These are phyloP conservation scores for Anastatica hierochuntica DNA, from an alignment of 345 rosid species.

Conservation along the genomic window DNA sequence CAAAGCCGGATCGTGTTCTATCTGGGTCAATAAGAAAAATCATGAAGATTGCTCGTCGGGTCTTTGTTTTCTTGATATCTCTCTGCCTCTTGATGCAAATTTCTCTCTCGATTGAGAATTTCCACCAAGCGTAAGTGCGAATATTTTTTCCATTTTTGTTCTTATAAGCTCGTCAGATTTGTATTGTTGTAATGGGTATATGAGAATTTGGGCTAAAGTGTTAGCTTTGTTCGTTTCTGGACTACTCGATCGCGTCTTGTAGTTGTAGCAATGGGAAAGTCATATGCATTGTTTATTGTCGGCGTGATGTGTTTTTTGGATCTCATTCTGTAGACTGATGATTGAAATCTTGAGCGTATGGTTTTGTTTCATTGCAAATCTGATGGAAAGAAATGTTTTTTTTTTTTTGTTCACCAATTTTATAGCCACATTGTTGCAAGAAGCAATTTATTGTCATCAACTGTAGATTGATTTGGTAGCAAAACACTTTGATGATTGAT, in stretches of 20 bases:
- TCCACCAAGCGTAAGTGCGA: constrained; percentile 75
- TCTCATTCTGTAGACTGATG: constrained; percentile 4
- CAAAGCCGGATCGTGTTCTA: constrained; percentile 24
- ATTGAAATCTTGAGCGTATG: background rate
- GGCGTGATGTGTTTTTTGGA: background rate
- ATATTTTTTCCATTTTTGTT: background rate
- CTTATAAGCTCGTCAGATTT: constrained; percentile 8
- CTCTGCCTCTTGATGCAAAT: constrained; percentile 40
- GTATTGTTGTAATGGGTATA: background rate
- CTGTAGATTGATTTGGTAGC: too few species aligned
- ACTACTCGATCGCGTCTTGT: background rate
- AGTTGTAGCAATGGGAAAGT: too few species aligned
- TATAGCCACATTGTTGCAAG: background rate
- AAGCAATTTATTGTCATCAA: too few species aligned
- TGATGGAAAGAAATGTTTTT: background rate
- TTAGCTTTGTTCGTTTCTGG: too few species aligned
- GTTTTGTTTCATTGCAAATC: constrained; percentile 5
- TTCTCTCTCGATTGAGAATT: constrained; percentile 45
- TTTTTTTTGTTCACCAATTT: background rate
- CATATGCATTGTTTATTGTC: background rate
- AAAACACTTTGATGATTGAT: background rate
- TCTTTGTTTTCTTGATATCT: constrained; percentile 26
- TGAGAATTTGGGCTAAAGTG: background rate
- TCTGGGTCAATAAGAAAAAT: constrained; percentile 7
- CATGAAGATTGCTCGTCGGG: constrained; percentile 44